These are phyloP conservation scores for Scopulariopsis brevicaulis DNA, from an alignment of 2,329 filamentous ascomycete genomes.

Conservation along the genomic window DNA sequence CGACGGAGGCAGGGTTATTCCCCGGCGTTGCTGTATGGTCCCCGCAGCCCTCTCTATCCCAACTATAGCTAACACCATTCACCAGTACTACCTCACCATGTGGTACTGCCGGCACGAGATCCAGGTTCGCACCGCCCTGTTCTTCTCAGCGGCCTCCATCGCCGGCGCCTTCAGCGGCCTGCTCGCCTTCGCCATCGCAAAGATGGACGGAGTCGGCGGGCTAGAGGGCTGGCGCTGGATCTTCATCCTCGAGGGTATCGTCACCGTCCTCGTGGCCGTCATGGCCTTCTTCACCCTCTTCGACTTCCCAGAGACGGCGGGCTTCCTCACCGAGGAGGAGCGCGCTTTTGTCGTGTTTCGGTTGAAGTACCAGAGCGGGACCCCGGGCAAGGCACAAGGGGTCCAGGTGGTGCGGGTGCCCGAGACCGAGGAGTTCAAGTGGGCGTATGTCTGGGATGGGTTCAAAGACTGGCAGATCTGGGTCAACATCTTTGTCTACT, in stretches of 20 bases:
- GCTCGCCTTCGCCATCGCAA: constrained; percentile 46
- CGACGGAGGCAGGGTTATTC: constrained; percentile 47
- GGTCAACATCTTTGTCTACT: constrained; percentile 37
- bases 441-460: constrained; percentile 42
- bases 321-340: constrained; percentile 34
- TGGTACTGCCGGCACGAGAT: constrained; percentile 51
- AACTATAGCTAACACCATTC: background rate
- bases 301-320: constrained; percentile 44
- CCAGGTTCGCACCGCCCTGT: constrained; percentile 46
- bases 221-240: constrained; percentile 55
- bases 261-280: constrained; percentile 32
- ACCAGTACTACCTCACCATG: constrained; percentile 29
- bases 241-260: constrained; percentile 19
- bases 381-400: constrained; percentile 9
- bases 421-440: constrained; percentile 45
- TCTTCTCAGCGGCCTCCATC: constrained; percentile 44
- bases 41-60: background rate
- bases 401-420: constrained; percentile 36
- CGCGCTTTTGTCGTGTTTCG: constrained; percentile 28
- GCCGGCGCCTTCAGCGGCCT: constrained; percentile 53
- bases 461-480: constrained; percentile 47
- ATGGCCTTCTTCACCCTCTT: constrained; percentile 39
- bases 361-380: constrained; percentile 54
- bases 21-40: constrained; percentile 40
- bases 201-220: constrained; percentile 39